phyloP scores from a whole-genome alignment of 176 grass and related monocot species.

The Eleusine indica region DNA sequence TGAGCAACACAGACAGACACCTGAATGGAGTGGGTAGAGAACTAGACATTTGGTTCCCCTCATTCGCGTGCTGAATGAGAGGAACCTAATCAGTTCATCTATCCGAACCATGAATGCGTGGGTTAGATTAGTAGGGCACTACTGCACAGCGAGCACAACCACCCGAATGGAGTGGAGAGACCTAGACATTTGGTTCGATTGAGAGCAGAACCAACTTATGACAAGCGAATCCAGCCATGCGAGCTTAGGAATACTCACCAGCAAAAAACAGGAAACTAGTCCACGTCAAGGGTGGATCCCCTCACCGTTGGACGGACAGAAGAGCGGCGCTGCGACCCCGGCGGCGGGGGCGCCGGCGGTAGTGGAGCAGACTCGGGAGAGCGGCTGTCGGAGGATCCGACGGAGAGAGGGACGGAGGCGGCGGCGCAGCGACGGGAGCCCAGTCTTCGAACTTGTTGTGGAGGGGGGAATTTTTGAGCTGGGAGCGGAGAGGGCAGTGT shows the following conservation, averaged over 20 bases:
- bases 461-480: constrained; percentile 31
- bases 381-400: not conserved
- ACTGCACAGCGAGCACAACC: not conserved
- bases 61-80: not conserved
- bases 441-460: not conserved
- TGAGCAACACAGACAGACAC: not conserved
- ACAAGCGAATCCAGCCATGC: not conserved
- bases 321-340: not conserved
- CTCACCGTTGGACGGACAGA: not conserved
- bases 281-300: not conserved
- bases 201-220: not conserved
- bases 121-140: not conserved
- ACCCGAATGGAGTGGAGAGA: not conserved
- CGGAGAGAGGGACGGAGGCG: not conserved
- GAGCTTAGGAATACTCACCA: constrained; percentile 22
- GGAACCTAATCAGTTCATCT: not conserved
- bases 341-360: not conserved
- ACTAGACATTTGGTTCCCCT: no score
- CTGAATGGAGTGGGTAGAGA: not conserved
- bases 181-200: not conserved
- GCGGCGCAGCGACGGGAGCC: constrained; percentile 1
- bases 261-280: not conserved
- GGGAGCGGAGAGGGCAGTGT: not conserved
- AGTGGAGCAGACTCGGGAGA: not conserved
- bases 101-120: not conserved